Conservation (phyloP, 2,329 filamentous ascomycete genomes). For the Ceratocystis albifundus region DNA sequence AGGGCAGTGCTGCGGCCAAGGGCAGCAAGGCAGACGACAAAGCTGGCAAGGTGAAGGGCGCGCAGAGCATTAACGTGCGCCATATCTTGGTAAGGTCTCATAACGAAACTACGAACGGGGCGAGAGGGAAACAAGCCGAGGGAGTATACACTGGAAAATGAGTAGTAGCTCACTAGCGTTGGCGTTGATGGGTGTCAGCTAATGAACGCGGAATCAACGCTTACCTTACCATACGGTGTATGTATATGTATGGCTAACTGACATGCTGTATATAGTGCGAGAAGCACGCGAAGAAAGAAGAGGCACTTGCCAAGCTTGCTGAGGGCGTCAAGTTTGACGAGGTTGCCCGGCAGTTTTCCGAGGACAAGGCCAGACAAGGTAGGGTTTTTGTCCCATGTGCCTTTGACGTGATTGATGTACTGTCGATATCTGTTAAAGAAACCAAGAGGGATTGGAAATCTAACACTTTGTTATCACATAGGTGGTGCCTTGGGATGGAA, state of each 20-base stretch:
- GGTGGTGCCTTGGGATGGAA: constrained; percentile 66
- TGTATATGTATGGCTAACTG: neutral
- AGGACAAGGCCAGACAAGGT: constrained; percentile 64
- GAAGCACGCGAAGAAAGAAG: constrained; percentile 67
- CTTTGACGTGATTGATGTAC: neutral
- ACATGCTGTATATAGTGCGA: constrained; percentile 42
- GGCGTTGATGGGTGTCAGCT: neutral
- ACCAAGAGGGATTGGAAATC: neutral
- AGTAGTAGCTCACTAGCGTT: neutral
- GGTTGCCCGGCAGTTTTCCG: constrained; percentile 59
- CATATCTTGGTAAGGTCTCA: constrained; percentile 48
- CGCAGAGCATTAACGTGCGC: constrained; percentile 59
- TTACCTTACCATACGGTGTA: neutral
- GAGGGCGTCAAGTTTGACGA: constrained; percentile 62
- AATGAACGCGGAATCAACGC: neutral
- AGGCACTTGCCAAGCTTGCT: constrained; percentile 56
- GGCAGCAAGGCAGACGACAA: constrained; percentile 33
- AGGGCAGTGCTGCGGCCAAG: constrained; percentile 28
- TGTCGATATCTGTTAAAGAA: neutral
- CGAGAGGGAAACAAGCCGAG: neutral
- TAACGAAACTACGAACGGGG: constrained; percentile 19
- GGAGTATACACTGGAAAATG: neutral
- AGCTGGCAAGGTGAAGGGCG: constrained; percentile 43
- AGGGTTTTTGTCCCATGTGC: constrained; percentile 10
- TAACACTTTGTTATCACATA: constrained; percentile 28